Evolutionary conservation across 2,329 filamentous ascomycete species (phyloP), one percentile per base, ranked within the genome.

Genomic region (Pseudogymnoascus verrucosus): DNA sequence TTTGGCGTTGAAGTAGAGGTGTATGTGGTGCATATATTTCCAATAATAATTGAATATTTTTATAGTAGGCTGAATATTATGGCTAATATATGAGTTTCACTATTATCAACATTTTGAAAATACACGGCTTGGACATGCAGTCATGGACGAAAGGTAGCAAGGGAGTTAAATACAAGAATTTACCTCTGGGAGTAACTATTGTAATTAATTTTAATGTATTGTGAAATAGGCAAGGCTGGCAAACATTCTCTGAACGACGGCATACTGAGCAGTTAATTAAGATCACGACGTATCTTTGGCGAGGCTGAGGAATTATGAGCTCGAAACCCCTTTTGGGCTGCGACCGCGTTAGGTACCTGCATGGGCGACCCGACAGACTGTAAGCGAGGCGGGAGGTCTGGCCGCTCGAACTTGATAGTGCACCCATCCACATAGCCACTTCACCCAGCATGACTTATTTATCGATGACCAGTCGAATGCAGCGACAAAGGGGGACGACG

Each of bases 301-400:
- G 19, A 57, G 51, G 51, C 51, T 57, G 51, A 54, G 47, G 31
- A n/a, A 19, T 54, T 54, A 4, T 14, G 19, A 57, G 47, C 26
- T 57, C 28, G 28, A 57, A 57, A 57, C 51, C 51, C 51, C 51
- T 57, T 57, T 57, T 57, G 51, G 51, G 11, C 7, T 57, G 28
- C 51, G 51, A n/a, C 51, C 28, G 51, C 28, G 51, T 57, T 34
- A 57, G 51, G 51, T 57, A 57, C 51, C 51, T 57, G 51, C 51
- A 57, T 57, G 51, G 51, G 28, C 51, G 28, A 57, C 51, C 51
- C 51, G 51, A 57, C 51, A 57, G 28, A 21, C 51, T 57, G 51
- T 57, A 57, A 57, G 51, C 51, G 51, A 57, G 51, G 10, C 28
- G 51, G 51, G 51, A 34, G 51, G 51, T 57, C 51, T 57, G 51